Conservation (phyloP, 768 basidiomycete species). For the Polyporus arcularius region DNA sequence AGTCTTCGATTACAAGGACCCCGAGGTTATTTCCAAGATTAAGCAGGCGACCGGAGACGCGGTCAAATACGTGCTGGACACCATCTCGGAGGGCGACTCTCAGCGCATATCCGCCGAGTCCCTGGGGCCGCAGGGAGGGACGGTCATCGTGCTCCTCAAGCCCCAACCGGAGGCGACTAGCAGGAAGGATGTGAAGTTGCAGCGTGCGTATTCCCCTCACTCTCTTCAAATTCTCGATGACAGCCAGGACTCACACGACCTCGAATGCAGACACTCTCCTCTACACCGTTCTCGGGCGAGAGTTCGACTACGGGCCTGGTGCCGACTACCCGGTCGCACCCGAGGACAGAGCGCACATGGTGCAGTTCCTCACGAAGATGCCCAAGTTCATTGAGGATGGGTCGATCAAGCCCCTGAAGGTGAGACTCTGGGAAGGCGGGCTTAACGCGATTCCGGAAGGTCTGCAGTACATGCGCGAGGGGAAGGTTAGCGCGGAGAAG, state of each 20-base stretch:
- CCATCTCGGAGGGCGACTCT: constrained; percentile 29
- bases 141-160: constrained; percentile 7
- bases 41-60: constrained; percentile 26
- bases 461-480: constrained; percentile 24
- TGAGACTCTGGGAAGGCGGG: constrained; percentile 16
- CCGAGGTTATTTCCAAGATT: constrained; percentile 30
- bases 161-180: constrained; percentile 9
- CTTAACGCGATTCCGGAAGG: constrained; percentile 15
- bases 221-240: too few relatives aligned
- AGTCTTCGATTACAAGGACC: constrained; percentile 41
- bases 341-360: constrained; percentile 8
- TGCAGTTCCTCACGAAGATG: constrained; percentile 7
- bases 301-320: too few relatives aligned
- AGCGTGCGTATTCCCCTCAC: constrained; percentile 7
- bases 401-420: constrained; percentile 21
- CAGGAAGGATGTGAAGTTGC: constrained; percentile 19
- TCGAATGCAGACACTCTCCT: too few relatives aligned
- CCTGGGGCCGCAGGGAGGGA: constrained; percentile 1
- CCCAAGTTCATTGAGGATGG: constrained; percentile 11
- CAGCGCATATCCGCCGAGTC: constrained; percentile 3
- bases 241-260: too few relatives aligned
- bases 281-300: too few relatives aligned
- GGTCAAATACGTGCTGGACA: constrained; percentile 30
- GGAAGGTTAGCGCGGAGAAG: constrained; percentile 26
- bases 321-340: neutral